A percentile compares a stretch with the other conserved stretches of the same genome.
phyloP scores from a whole-genome alignment of 148 eudicot genomes.

The Chenopodium berlandieri region DNA sequence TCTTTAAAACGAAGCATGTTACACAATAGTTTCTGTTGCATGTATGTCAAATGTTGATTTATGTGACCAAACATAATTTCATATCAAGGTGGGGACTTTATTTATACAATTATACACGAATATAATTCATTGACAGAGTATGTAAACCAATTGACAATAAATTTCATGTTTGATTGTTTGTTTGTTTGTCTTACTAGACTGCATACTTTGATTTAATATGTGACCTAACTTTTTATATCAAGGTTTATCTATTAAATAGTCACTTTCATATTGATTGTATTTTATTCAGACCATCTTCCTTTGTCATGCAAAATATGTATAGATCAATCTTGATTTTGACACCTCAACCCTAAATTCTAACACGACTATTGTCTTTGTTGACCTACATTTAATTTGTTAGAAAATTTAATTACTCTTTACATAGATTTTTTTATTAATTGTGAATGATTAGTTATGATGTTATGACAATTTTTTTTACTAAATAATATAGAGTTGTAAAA shows the following conservation, averaged over 20 bases:
- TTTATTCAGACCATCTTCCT: background rate
- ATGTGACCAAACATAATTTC: background rate
- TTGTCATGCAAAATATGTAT: too few species aligned
- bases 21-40: background rate
- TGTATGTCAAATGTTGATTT: too few species aligned
- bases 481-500: too few species aligned
- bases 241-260: background rate
- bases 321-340: too few species aligned
- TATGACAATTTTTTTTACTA: too few species aligned
- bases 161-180: background rate
- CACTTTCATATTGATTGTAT: background rate
- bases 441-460: too few species aligned
- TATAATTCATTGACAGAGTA: background rate
- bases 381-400: background rate
- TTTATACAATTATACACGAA: background rate
- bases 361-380: too few species aligned
- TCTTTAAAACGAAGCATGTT: background rate
- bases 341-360: too few species aligned
- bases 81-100: background rate
- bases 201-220: background rate
- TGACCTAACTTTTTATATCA: background rate
- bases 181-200: background rate
- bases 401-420: too few species aligned
- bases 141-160: background rate
- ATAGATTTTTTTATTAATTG: too few species aligned